Base-by-base conservation (phyloP, 441 rosid genomes). In the Daphne laureola region DNA sequence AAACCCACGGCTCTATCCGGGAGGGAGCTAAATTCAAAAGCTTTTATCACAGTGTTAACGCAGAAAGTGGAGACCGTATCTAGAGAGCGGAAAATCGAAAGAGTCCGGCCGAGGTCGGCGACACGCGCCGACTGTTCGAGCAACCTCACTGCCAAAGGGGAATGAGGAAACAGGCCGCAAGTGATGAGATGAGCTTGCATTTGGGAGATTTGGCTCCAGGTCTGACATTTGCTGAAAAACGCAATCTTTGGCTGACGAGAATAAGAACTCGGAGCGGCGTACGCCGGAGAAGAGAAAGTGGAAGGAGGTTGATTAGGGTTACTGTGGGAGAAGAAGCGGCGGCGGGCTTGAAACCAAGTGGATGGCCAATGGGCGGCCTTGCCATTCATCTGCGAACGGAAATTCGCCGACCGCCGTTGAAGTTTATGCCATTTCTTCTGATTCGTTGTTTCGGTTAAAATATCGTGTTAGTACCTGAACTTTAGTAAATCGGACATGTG, bases 181-280 rank as follows among this genome's bases (percentile, higher is more conserved):
- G 77, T 63, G 59, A 81, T 72, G 51, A 84, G 67, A 49, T 66
- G 78, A 43, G 83, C 73, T 46, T 87, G 93, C 67, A 87, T 60
- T 71, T 80, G 93, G 46, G 59, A 67, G 23, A 84, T 79, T n/a
- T 62, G 79, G 46, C 18, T 15, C 11, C 66, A 14, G 52, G 23
- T 38, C 14, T 4, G 71, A 48, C 80, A 73, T 11, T 53, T 58
- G 16, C 67, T 58, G 41, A 80, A 45, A 27, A 80, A 67, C 23
- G 67, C 62, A 67, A 73, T 62, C 47, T 67, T 40, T 8, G 54
- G 64, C 3, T 58, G 71, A 8, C 52, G 67, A 44, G 59, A 54
- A 27, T 66, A 64, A 23, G 66, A 64, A 11, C 56, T 43, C 4
- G 81, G 45, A 25, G 42, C 58, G 12, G 51, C n/a, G n/a, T n/a